Evolutionary conservation across 2,329 filamentous ascomycete genomes (phyloP).

Genomic region (Capronia americana): DNA sequence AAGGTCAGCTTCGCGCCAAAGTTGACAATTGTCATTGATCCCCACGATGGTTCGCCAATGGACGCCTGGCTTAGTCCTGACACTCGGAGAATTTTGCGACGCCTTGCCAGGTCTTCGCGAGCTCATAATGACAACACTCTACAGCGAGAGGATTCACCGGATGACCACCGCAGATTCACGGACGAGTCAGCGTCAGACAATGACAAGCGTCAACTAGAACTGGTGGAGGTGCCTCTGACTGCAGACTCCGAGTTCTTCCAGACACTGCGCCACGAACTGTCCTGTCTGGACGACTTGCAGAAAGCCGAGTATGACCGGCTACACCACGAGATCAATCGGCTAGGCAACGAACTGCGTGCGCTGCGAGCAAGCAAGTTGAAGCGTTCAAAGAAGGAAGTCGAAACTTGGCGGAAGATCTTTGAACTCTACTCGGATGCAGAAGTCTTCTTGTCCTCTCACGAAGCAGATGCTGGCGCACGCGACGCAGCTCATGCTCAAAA

Average conservation of each 20-base stretch:
- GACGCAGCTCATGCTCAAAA: slow-evolving; percentile 69
- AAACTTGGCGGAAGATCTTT: slow-evolving; percentile 80
- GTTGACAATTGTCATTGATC: slow-evolving; percentile 72
- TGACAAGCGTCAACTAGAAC: slow-evolving; percentile 43
- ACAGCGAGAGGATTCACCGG: slow-evolving; percentile 8
- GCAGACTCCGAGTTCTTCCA: slow-evolving; percentile 83
- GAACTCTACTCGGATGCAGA: slow-evolving; percentile 79
- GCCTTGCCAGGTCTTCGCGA: slow-evolving; percentile 56
- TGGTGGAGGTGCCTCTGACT: slow-evolving; percentile 75
- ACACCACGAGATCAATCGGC: slow-evolving; percentile 64
- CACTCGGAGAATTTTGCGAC: slow-evolving; percentile 68
- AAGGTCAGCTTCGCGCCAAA: slow-evolving; percentile 65
- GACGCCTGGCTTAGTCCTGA: slow-evolving; percentile 71
- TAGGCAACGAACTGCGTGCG: slow-evolving; percentile 69
- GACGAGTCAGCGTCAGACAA: slow-evolving; percentile 3
- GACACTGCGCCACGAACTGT: slow-evolving; percentile 73
- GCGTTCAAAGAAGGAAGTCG: slow-evolving; percentile 68
- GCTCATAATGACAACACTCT: slow-evolving; percentile 2
- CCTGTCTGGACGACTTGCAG: slow-evolving; percentile 72
- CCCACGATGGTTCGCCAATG: slow-evolving; percentile 69
- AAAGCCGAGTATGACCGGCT: slow-evolving; percentile 69
- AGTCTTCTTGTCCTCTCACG: slow-evolving; percentile 81
- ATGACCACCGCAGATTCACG: slow-evolving; percentile 2
- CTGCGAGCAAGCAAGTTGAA: slow-evolving; percentile 68
- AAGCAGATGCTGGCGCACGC: slow-evolving; percentile 72